These are phyloP conservation scores for Phytopythium sindhum DNA, from an alignment of 352 stramenopile species.

Conservation along the genomic window DNA sequence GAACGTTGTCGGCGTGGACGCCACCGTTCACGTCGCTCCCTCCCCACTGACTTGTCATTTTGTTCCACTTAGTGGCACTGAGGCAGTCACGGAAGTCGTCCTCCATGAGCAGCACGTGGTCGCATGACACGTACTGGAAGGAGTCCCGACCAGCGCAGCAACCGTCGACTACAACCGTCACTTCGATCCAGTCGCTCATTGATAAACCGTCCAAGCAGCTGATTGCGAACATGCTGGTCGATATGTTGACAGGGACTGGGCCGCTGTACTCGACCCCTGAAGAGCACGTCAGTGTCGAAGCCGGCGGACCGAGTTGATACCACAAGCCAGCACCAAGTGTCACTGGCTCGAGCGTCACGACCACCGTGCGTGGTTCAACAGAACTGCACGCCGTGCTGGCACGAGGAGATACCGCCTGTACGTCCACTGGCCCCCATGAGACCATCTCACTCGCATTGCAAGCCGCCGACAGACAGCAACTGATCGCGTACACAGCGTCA, in stretches of 20 bases:
- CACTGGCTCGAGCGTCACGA: slow-evolving; percentile 23
- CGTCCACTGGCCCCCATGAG: slow-evolving; percentile 28
- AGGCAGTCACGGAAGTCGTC: slow-evolving; percentile 50
- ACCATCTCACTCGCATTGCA: slow-evolving; percentile 24
- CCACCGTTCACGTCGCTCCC: slow-evolving; percentile 57
- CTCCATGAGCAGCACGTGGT: slow-evolving; percentile 44
- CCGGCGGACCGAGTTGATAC: slow-evolving; percentile 17
- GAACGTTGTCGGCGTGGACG: slow-evolving; percentile 50
- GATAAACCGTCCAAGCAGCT: slow-evolving; percentile 53
- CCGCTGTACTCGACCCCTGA: slow-evolving; percentile 26
- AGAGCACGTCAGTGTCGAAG: slow-evolving; percentile 21
- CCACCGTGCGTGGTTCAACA: slow-evolving; percentile 28
- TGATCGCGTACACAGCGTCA: slow-evolving; percentile 40
- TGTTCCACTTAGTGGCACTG: slow-evolving; percentile 38
- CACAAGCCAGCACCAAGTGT: slow-evolving; percentile 24
- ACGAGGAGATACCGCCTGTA: slow-evolving; percentile 23
- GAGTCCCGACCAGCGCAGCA: slow-evolving; percentile 54
- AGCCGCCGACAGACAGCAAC: slow-evolving; percentile 38
- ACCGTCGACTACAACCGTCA: slow-evolving; percentile 29
- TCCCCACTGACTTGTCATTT: slow-evolving; percentile 53
- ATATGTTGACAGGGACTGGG: slow-evolving; percentile 18
- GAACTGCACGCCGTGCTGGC: slow-evolving; percentile 28
- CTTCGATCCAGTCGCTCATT: slow-evolving; percentile 30
- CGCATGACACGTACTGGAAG: slow-evolving; percentile 36
- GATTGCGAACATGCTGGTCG: slow-evolving; percentile 32